Evolutionary conservation across 2,329 filamentous ascomycete species (phyloP).

Genomic region (Clonostachys byssicola): DNA sequence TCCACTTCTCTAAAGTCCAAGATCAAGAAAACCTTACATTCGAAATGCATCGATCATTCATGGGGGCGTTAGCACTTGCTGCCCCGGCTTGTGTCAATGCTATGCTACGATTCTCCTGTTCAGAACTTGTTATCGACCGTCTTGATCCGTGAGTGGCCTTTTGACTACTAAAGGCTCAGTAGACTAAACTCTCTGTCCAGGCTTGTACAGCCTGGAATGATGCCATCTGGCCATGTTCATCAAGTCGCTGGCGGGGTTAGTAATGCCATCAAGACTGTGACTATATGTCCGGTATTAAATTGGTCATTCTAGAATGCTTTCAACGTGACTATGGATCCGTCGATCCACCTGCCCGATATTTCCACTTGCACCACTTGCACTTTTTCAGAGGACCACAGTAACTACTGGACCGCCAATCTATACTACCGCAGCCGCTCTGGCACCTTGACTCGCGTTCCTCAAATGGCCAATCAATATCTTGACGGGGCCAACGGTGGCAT

Average conservation of each 20-base stretch:
- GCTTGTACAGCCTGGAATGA: slow-evolving; percentile 22
- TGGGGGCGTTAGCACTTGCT: too few relatives aligned
- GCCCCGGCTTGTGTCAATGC: neutral
- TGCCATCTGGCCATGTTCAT: slow-evolving; percentile 47
- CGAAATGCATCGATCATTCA: too few relatives aligned
- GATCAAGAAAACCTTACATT: too few relatives aligned
- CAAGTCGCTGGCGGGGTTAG: slow-evolving; percentile 40
- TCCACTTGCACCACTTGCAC: slow-evolving; percentile 32
- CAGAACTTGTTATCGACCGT: slow-evolving; percentile 40
- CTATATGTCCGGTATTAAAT: neutral
- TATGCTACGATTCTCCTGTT: slow-evolving; percentile 38
- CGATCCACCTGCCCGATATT: slow-evolving; percentile 10
- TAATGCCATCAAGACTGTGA: neutral
- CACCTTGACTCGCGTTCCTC: slow-evolving; percentile 24
- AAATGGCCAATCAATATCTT: slow-evolving; percentile 24
- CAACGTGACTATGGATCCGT: slow-evolving; percentile 24
- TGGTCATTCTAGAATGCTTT: slow-evolving; percentile 19
- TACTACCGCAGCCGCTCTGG: slow-evolving; percentile 24
- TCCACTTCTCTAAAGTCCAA: too few relatives aligned
- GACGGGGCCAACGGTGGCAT: slow-evolving; percentile 23
- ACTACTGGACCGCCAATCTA: slow-evolving; percentile 26
- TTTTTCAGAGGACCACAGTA: slow-evolving; percentile 22
- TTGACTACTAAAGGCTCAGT: neutral
- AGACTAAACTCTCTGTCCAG: neutral
- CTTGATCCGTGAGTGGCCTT: slow-evolving; percentile 25